phyloP scores from a whole-genome alignment of 106 monocot genomes.

The Xerophyta viscosa region DNA sequence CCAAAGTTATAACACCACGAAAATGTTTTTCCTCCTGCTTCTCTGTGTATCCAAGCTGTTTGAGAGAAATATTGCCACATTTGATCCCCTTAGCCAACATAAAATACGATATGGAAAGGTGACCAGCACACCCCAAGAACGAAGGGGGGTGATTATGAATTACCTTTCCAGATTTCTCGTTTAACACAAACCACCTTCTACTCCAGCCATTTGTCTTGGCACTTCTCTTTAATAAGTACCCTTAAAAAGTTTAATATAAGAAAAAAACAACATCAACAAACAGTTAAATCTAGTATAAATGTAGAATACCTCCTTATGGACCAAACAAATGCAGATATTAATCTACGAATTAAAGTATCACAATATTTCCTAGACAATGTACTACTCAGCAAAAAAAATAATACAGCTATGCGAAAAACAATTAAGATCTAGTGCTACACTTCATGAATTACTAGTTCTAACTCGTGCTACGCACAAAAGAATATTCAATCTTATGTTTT shows the following conservation, averaged over 20 bases:
- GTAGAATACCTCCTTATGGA: no score
- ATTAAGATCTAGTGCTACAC: no score
- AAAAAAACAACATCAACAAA: not conserved
- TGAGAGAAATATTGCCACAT: not conserved
- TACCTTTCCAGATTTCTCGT: conserved; percentile 97
- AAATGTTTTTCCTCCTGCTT: conserved; percentile 97
- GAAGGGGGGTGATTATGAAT: conserved; percentile 3
- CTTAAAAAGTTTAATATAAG: conserved; percentile 14
- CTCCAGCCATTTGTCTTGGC: conserved; percentile 89
- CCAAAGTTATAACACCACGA: conserved; percentile 85
- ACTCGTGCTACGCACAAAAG: no score
- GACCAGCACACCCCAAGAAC: not conserved
- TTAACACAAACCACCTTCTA: conserved; percentile 92
- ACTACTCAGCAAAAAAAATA: no score
- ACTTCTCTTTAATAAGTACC: conserved; percentile 79
- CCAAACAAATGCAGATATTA: no score
- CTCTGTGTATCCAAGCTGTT: conserved; percentile 92
- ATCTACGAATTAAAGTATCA: no score
- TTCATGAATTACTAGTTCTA: no score
- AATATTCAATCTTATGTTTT: no score
- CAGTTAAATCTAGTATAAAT: no score
- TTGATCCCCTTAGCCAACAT: not conserved
- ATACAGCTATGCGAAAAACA: no score
- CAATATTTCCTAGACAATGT: no score
- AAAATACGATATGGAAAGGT: not conserved